A percentile compares a stretch with the other conserved stretches of the same genome.
phyloP scores from a whole-genome alignment of 768 basidiomycete species.

The Boletus vinaceobasis region DNA sequence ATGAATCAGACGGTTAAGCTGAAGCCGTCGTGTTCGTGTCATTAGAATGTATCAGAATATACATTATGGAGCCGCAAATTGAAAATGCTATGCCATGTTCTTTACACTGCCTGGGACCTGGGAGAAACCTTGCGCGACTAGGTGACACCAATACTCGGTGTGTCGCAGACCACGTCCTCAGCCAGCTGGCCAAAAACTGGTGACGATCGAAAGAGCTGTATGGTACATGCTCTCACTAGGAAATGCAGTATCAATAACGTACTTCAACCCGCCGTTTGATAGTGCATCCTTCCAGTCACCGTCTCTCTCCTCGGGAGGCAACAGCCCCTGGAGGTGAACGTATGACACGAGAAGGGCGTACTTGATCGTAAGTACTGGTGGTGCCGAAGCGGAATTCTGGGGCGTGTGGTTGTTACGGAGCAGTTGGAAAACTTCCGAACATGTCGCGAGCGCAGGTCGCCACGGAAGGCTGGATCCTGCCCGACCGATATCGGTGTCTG shows the following conservation, averaged over 20 bases:
- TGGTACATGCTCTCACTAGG: conserved; percentile 25
- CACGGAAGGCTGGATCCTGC: conserved; percentile 21
- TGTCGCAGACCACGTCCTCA: background rate
- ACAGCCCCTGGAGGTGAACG: conserved; percentile 33
- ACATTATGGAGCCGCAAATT: background rate
- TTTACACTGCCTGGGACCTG: background rate
- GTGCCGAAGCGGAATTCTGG: conserved; percentile 2
- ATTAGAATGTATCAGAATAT: background rate
- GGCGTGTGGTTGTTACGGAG: conserved; percentile 12
- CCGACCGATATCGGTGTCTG: conserved; percentile 11
- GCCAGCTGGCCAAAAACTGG: conserved; percentile 14
- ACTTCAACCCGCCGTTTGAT: conserved; percentile 22
- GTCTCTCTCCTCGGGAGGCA: conserved; percentile 29
- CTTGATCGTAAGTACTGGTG: conserved; percentile 29
- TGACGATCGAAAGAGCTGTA: conserved; percentile 20
- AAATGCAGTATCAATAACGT: conserved; percentile 29
- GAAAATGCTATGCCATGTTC: background rate
- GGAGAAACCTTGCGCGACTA: too few relatives aligned
- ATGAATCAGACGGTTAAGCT: conserved; percentile 26
- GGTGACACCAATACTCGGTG: background rate
- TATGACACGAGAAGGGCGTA: conserved; percentile 40
- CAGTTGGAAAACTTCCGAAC: conserved; percentile 29
- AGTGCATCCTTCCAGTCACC: conserved; percentile 33
- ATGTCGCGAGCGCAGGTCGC: conserved; percentile 23
- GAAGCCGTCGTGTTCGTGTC: background rate